Evolutionary conservation across 2,329 filamentous ascomycete genomes (phyloP).

Genomic region (Biscogniauxia sp.): DNA sequence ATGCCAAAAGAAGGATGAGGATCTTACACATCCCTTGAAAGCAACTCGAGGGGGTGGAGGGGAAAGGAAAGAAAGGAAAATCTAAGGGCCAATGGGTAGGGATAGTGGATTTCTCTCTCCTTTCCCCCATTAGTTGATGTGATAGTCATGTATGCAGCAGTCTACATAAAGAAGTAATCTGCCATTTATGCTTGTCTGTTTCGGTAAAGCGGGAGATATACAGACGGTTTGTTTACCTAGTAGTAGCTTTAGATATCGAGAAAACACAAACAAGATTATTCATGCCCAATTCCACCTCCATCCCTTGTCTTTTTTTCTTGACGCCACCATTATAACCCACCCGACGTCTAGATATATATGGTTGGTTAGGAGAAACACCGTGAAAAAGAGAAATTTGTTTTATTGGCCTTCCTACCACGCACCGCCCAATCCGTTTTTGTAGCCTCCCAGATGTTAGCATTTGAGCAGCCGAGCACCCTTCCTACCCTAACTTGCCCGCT

Average conservation of each 20-base stretch:
- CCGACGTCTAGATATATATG: not conserved
- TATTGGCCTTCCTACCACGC: not conserved
- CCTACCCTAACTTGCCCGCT: not conserved
- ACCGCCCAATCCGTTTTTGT: not conserved
- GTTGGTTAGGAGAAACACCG: not conserved
- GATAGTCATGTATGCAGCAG: too few species aligned
- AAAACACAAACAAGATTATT: too few species aligned
- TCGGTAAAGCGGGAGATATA: too few species aligned
- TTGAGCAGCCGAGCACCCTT: not conserved
- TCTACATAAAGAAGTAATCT: too few species aligned
- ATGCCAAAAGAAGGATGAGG: not conserved
- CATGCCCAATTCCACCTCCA: too few species aligned
- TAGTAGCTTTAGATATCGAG: too few species aligned
- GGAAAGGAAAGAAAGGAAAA: too few species aligned
- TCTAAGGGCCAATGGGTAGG: too few species aligned
- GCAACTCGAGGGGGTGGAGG: too few species aligned
- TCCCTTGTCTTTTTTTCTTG: not conserved
- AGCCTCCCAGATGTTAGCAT: not conserved
- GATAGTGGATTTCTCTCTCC: too few species aligned
- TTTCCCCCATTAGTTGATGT: too few species aligned
- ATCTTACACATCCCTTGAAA: not conserved
- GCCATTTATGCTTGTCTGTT: too few species aligned
- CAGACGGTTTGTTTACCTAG: not conserved
- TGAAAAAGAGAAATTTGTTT: not conserved
- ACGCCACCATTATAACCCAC: not conserved